Evolutionary conservation across 176 grass and related monocot species (phyloP).

Genomic region (Saccharum spontaneum): DNA sequence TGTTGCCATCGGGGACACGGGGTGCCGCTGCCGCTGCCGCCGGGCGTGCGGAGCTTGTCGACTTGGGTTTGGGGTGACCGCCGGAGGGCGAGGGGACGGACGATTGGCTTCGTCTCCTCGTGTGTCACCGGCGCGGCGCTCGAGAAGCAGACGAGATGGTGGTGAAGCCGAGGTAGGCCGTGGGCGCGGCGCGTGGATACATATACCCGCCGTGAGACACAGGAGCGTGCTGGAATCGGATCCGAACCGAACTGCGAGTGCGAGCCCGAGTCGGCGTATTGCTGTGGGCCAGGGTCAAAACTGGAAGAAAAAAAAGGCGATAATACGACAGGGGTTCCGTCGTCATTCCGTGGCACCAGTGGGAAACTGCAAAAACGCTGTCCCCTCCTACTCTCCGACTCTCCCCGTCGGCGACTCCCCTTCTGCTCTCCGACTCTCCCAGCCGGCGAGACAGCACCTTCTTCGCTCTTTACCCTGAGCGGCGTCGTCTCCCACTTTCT

Average conservation of each 20-base stretch:
- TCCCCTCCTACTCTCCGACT: no score
- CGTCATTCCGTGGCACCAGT: no score
- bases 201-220: not conserved
- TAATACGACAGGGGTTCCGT: no score
- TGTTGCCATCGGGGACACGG: not conserved
- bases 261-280: not conserved
- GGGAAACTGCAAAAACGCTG: not conserved
- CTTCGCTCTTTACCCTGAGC: not conserved
- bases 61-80: no score
- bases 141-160: no score
- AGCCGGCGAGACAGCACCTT: not conserved
- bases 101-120: no score
- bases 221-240: not conserved
- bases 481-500: not conserved
- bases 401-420: not conserved
- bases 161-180: no score
- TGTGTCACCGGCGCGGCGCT: not conserved
- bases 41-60: no score
- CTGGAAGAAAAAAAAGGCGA: no score
- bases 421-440: not conserved
- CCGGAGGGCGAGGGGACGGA: no score
- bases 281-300: not conserved
- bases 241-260: not conserved
- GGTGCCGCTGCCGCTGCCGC: not conserved
- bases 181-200: not conserved